Base-by-base conservation (phyloP, 192 early-diverging fungal genomes). In the Coemansia sp. region DNA sequence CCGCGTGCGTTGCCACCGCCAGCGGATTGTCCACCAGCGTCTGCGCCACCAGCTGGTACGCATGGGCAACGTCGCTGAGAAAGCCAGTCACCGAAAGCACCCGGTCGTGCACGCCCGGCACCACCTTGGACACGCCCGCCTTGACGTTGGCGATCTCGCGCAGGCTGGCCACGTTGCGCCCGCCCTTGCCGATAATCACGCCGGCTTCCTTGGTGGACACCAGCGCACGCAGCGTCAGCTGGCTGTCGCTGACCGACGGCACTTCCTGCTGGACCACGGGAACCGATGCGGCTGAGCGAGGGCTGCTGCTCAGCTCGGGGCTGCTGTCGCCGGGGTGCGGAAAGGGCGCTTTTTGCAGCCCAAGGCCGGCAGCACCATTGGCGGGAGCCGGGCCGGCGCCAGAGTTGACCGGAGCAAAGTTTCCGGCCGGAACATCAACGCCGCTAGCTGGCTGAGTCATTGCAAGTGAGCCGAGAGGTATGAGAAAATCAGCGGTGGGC, bases 151-250 rank as follows among this genome's bases (percentile, higher is more conserved):
- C 88, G 26, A 67, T 73, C 21, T 90, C 85, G 49, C 96, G 84
- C 53, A 98, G 82, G 45, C 93, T 89, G 28, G 89, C 88, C 6
- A 98, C 90, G 77, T 91, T 93, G 66, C 85, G 85, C 23, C 96
- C 96, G 52, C 83, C 84, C 74, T 91, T 89, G 16, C 90, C 90
- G 54, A 92, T 92, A 46, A 92, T 88, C n/a, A 92, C 87, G 63
- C 90, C 90, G 12, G 90, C 90, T 68, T 98, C 96, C 66, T 93
- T 93, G 65, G 92, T 90, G 21, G 92, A 86, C 23, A 98, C 89
- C 5, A 98, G 76, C 14, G 93, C 90, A 58, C 94, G 88, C 71
- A 97, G 83, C 21, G 88, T 87, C 28, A 94, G 67, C 60, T 77
- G 81, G 43, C 76, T 66, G 55, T 86, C 85, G 56, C 71, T 65